Conservation (phyloP, 2,329 filamentous ascomycete species). For the Fusarium dlaminii region DNA sequence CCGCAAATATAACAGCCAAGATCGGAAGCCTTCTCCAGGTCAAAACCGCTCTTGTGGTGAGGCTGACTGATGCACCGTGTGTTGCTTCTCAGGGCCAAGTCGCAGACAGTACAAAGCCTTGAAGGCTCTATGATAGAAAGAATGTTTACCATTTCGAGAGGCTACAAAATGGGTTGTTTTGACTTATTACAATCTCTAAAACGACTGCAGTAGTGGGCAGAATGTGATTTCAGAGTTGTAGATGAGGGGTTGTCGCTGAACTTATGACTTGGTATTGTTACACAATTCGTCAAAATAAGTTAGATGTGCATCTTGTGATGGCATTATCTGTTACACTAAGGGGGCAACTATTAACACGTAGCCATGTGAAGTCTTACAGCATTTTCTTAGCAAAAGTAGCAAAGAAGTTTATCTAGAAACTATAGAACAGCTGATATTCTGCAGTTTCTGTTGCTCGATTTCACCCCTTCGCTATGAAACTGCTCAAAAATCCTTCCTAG, state of each 20-base stretch:
- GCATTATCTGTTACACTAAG: background rate
- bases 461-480: too few relatives aligned
- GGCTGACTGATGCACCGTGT: fast-evolving
- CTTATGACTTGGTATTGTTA: background rate
- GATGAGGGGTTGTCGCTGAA: background rate
- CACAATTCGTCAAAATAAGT: background rate
- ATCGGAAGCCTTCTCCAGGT: background rate
- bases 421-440: too few relatives aligned
- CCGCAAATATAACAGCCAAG: background rate
- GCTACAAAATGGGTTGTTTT: too few relatives aligned
- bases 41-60: background rate
- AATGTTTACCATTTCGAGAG: too few relatives aligned
- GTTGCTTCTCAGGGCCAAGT: background rate
- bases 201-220: too few relatives aligned
- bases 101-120: background rate
- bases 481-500: too few relatives aligned
- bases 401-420: too few relatives aligned
- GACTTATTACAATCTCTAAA: too few relatives aligned
- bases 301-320: background rate
- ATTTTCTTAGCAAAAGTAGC: too few relatives aligned
- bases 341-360: background rate
- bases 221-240: too few relatives aligned
- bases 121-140: too few relatives aligned
- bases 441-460: too few relatives aligned
- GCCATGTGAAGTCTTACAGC: background rate